Evolutionary conservation across 1,284 basidiomycete genomes (phyloP), one percentile per base, ranked within the genome.

Genomic region (Cutaneotrichosporon cyanovorans): DNA sequence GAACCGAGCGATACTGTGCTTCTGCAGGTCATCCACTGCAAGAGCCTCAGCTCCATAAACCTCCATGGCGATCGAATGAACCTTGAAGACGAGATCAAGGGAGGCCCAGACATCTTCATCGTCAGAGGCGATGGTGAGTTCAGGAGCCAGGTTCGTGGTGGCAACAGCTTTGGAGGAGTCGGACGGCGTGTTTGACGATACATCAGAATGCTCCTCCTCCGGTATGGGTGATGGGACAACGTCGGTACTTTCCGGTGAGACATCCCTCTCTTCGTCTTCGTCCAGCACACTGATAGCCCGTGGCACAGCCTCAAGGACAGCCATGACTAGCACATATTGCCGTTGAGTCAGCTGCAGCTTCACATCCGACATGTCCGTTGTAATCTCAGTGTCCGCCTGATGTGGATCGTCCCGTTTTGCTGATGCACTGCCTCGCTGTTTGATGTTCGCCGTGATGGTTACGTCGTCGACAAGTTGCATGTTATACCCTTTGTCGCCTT

Each of bases 391-490:
- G 58, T 85, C 84, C 2, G 87, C 85, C 44, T 74, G 72, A 37
- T 78, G 74, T 11, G 65, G 60, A 46, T 81, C 76, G 16, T 61
- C 59, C 12, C 60, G 64, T 33, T 79, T 76, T 59, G 56, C 50
- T 10, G 50, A 42, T 0, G 51, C 55, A 2, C 61, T 63, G 12
- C 51, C 50, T 7, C 25, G 7, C 49, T 95, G 87, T 21, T 80
- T 73, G 53, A 92, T 73, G 31, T 84, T 78, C 8, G 86, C 80
- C 14, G 75, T 76, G 51, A 97, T 78, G 51, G 85, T 79, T 44
- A 97, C 92, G 60, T 96, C 87, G 59, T 97, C 87, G 39, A 99
- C 85, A 61, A 99, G 87, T 70, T 89, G 91, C 50, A 95, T 74
- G 2, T 72, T 74, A 3, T 77, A 76, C 15, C 75, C 60, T 55